phyloP scores from a whole-genome alignment of 345 rosid genomes.

The Arabis alpina region DNA sequence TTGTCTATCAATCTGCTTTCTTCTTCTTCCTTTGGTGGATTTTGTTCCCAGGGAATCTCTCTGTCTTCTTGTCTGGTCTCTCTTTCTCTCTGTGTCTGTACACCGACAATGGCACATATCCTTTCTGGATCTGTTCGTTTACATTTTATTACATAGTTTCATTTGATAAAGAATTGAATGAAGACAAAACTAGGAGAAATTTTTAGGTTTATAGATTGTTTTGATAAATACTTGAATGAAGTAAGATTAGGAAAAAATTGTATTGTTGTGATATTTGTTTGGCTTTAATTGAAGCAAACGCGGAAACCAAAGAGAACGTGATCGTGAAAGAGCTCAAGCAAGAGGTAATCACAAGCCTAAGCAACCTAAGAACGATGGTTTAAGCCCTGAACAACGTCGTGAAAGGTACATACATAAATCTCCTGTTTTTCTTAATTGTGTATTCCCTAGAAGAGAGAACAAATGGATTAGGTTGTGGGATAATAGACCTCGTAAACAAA shows the following conservation, averaged over 20 bases:
- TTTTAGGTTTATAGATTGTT: too few relatives aligned
- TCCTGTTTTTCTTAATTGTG: not conserved
- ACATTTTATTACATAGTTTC: not conserved
- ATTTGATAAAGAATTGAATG: not conserved
- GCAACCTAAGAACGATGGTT: conserved; percentile 57
- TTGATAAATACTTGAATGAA: too few relatives aligned
- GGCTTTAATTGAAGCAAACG: conserved; percentile 56
- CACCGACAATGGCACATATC: conserved; percentile 68
- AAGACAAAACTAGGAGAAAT: not conserved
- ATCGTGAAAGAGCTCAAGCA: conserved; percentile 81
- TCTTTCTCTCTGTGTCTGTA: conserved; percentile 8
- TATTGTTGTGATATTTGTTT: conserved; percentile 28
- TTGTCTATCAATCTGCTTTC: not conserved
- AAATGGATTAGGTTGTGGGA: not conserved
- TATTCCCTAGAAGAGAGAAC: not conserved
- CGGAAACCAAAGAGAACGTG: conserved; percentile 76
- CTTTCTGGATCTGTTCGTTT: conserved; percentile 45
- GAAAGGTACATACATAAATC: conserved; percentile 52
- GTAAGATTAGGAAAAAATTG: too few relatives aligned
- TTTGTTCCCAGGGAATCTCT: conserved; percentile 37
- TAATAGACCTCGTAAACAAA: not conserved
- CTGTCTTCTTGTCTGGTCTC: conserved; percentile 13
- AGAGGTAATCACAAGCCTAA: conserved; percentile 45
- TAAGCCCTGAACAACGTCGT: conserved; percentile 85
- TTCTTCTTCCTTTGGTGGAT: not conserved